Conservation (phyloP, 306 rosid species). For the Casuarina cunninghamiana region DNA sequence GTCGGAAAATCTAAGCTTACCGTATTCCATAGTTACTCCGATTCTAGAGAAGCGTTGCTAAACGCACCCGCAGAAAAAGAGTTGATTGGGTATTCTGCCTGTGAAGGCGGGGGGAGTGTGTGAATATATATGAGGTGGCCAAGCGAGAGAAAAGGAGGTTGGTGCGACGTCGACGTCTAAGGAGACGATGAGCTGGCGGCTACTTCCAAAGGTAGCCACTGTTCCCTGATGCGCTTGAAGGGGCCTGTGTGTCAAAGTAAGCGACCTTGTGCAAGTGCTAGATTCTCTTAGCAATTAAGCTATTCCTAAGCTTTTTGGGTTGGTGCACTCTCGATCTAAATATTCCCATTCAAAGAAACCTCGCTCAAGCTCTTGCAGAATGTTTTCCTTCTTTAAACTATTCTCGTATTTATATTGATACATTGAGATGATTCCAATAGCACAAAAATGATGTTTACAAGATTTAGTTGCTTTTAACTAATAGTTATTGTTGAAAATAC, state of each 20-base stretch:
- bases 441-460: too few relatives aligned
- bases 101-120: constrained; percentile 27
- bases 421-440: too few relatives aligned
- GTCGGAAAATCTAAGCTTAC: constrained; percentile 28
- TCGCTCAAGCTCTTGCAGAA: too few relatives aligned
- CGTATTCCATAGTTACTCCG: constrained; percentile 46
- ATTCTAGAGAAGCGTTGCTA: neutral
- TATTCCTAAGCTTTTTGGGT: neutral
- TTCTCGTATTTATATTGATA: too few relatives aligned
- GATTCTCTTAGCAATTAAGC: constrained; percentile 42
- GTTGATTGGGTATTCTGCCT: neutral
- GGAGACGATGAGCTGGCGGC: constrained; percentile 63
- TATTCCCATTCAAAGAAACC: too few relatives aligned
- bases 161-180: constrained; percentile 63
- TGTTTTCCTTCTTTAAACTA: too few relatives aligned
- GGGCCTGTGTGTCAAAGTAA: neutral
- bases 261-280: neutral
- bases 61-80: neutral
- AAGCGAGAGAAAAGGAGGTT: constrained; percentile 34
- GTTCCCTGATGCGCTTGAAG: neutral
- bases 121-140: neutral
- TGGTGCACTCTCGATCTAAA: too few relatives aligned
- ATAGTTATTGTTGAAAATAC: too few relatives aligned
- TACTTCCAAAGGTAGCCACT: constrained; percentile 52
- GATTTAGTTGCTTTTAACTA: too few relatives aligned